phyloP scores from a whole-genome alignment of 306 rosid species.

The Lupinus albus region DNA sequence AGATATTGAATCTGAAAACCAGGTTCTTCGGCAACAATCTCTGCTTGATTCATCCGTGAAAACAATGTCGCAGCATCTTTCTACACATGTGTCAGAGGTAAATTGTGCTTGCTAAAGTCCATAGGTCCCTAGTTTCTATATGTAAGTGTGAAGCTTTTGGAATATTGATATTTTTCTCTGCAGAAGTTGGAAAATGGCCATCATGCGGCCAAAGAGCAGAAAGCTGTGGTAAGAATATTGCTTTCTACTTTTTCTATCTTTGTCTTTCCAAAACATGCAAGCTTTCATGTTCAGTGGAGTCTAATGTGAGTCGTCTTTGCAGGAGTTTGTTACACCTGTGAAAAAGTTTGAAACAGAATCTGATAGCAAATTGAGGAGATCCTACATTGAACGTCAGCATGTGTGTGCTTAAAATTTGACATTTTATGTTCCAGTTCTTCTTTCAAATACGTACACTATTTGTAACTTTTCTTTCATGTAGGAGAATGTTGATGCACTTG shows the following conservation, averaged over 20 bases:
- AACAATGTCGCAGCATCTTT: constrained; percentile 64
- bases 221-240: constrained; percentile 54
- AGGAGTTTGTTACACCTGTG: constrained; percentile 71
- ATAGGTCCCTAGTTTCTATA: constrained; percentile 17
- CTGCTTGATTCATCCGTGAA: constrained; percentile 60
- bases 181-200: constrained; percentile 90
- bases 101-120: constrained; percentile 35
- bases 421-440: constrained; percentile 33
- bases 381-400: constrained; percentile 89
- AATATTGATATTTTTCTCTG: constrained; percentile 35
- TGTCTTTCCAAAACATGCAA: neutral
- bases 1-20: constrained; percentile 82
- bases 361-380: constrained; percentile 87
- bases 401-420: constrained; percentile 52
- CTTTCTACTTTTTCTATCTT: constrained; percentile 19
- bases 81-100: constrained; percentile 62
- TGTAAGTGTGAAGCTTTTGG: constrained; percentile 15
- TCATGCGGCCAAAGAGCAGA: constrained; percentile 65
- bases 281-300: constrained; percentile 33
- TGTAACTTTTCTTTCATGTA: constrained; percentile 47
- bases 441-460: constrained; percentile 11
- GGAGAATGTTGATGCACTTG: constrained; percentile 96
- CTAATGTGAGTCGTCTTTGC: constrained; percentile 41
- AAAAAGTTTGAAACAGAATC: constrained; percentile 84
- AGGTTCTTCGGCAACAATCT: constrained; percentile 80